A percentile compares a stretch with the other conserved stretches of the same genome.
Evolutionary conservation across 164 flowering plant genomes (phyloP).

Genomic region (Cinnamomum chago): DNA sequence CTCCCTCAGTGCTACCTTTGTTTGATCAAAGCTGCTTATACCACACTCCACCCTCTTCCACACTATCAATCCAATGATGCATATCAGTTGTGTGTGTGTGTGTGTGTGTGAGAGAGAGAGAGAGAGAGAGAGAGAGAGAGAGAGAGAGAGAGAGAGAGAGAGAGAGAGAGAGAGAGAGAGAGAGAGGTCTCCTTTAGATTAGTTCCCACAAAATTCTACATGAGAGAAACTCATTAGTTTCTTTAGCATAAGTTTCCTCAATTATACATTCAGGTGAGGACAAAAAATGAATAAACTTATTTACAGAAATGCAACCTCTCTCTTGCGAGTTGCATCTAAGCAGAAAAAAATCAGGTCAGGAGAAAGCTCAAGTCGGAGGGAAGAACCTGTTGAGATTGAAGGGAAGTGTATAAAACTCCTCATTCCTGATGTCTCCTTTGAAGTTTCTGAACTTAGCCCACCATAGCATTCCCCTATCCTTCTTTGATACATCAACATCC

Average conservation of each 20-base stretch:
- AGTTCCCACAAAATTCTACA: neutral
- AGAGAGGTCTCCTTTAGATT: neutral
- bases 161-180: too few species aligned
- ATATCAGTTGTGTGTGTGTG: too few species aligned
- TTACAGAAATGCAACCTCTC: neutral
- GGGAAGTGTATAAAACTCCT: slow-evolving; percentile 24
- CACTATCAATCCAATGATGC: too few species aligned
- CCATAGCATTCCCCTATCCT: slow-evolving; percentile 27
- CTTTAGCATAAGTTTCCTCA: neutral
- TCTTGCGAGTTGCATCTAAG: neutral
- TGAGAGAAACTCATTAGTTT: neutral
- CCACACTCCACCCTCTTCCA: too few species aligned
- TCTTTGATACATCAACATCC: slow-evolving; percentile 13
- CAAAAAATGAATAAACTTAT: too few species aligned
- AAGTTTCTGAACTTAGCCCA: slow-evolving; percentile 24
- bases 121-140: too few species aligned
- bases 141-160: too few species aligned
- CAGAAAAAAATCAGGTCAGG: neutral
- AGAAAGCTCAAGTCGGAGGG: slow-evolving; percentile 13
- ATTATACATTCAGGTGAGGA: too few species aligned
- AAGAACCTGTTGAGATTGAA: slow-evolving; percentile 21
- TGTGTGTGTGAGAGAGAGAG: too few species aligned
- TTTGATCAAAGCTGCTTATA: too few species aligned
- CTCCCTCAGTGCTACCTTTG: too few species aligned
- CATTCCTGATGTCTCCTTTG: slow-evolving; percentile 21